Evolutionary conservation across 345 rosid species (phyloP).

Genomic region (Sonneratia caseolaris): DNA sequence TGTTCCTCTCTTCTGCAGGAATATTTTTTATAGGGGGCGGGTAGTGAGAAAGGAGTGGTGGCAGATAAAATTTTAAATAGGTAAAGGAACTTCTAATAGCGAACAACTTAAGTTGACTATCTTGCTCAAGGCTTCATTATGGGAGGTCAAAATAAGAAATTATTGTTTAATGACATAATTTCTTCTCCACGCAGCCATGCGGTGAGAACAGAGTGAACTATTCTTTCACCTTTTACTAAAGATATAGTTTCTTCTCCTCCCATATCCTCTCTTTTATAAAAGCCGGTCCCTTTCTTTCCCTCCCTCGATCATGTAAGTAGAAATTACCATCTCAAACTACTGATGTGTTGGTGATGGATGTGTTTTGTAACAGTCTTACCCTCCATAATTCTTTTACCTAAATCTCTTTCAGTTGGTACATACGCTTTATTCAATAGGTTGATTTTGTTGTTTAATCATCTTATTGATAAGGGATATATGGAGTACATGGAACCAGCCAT

Average conservation of each 20-base stretch:
- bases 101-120: background rate
- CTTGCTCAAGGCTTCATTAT: background rate
- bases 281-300: too few relatives aligned
- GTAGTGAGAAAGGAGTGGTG: background rate
- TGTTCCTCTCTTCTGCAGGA: background rate
- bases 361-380: too few relatives aligned
- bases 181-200: too few relatives aligned
- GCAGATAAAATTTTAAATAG: too few relatives aligned
- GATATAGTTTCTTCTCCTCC: too few relatives aligned
- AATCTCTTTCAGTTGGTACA: background rate
- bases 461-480: background rate
- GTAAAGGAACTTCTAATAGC: too few relatives aligned
- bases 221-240: too few relatives aligned
- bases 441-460: background rate
- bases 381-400: background rate
- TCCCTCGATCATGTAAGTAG: too few relatives aligned
- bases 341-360: background rate
- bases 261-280: too few relatives aligned
- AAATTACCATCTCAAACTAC: background rate
- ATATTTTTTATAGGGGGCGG: background rate
- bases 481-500: background rate
- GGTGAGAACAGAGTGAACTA: too few relatives aligned
- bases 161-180: background rate
- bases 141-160: background rate
- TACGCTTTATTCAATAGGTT: background rate